phyloP scores from a whole-genome alignment of 2,329 filamentous ascomycete species.

The Chrysosphaeria jannelii region DNA sequence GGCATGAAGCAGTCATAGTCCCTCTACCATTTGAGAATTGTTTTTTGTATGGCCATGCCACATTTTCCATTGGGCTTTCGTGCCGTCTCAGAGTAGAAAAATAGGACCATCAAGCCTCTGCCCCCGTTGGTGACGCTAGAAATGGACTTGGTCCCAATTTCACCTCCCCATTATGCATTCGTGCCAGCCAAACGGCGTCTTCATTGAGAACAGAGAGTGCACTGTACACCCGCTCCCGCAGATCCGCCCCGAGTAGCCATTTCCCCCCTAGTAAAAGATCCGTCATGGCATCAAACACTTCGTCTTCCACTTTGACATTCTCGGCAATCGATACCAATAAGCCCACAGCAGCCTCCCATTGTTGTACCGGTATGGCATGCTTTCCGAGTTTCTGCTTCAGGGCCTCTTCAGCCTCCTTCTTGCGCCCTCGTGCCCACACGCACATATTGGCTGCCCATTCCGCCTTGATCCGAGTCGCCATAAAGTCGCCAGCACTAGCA shows the following conservation, averaged over 20 bases:
- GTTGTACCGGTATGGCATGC: conserved; percentile 15
- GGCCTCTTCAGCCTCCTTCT: conserved; percentile 10
- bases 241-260: conserved; percentile 11
- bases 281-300: conserved; percentile 41
- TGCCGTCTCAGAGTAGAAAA: too few relatives aligned
- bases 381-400: background rate
- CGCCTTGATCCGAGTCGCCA: conserved; percentile 41
- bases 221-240: conserved; percentile 14
- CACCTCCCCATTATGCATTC: conserved; percentile 11
- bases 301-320: conserved; percentile 32
- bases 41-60: too few relatives aligned
- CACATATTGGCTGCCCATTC: conserved; percentile 31
- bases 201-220: conserved; percentile 34
- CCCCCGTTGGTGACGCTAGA: too few relatives aligned
- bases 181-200: conserved; percentile 47
- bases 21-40: too few relatives aligned
- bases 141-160: too few relatives aligned
- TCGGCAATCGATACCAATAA: conserved; percentile 29
- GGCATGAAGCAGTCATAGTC: too few relatives aligned
- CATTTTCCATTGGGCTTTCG: too few relatives aligned
- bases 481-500: conserved; percentile 46
- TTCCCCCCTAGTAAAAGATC: conserved; percentile 25
- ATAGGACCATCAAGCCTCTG: too few relatives aligned
- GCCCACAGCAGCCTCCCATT: conserved; percentile 30
- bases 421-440: conserved; percentile 16